phyloP scores from a whole-genome alignment of 768 basidiomycete genomes.

The Termitomyces sp. region DNA sequence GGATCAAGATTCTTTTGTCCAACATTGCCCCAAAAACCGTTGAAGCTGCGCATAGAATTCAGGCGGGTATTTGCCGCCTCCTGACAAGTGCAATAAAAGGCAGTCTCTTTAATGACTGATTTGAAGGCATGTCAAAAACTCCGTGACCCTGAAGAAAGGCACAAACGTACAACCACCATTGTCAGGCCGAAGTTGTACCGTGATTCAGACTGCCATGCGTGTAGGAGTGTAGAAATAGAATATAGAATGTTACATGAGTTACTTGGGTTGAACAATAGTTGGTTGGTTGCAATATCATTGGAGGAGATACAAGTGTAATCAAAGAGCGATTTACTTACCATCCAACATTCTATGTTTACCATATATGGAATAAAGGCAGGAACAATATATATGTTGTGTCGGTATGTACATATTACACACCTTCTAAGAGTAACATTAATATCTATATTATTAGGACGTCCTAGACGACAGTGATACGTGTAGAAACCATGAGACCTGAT shows the following conservation, averaged over 20 bases:
- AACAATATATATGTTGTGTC: conserved; percentile 4
- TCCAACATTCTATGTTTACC: neutral
- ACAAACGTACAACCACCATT: neutral
- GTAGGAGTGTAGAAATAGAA: neutral
- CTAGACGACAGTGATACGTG: conserved; percentile 9
- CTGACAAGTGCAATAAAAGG: neutral
- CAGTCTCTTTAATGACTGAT: neutral
- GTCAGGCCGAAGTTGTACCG: neutral
- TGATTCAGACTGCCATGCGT: neutral
- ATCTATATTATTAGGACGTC: conserved; percentile 18
- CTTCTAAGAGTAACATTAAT: conserved; percentile 18
- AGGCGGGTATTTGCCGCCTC: neutral
- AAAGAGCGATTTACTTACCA: neutral
- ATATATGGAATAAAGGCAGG: neutral
- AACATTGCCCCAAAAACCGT: too few species aligned
- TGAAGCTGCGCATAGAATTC: neutral
- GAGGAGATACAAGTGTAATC: neutral
- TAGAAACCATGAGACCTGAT: conserved; percentile 11
- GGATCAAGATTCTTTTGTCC: neutral
- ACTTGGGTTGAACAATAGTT: neutral
- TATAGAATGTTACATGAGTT: neutral
- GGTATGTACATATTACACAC: conserved; percentile 14
- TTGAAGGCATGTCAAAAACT: neutral
- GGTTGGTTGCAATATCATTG: neutral
- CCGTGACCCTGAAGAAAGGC: conserved; percentile 5